phyloP scores from a whole-genome alignment of 306 rosid genomes.

The Oxytropis ochrocephala region DNA sequence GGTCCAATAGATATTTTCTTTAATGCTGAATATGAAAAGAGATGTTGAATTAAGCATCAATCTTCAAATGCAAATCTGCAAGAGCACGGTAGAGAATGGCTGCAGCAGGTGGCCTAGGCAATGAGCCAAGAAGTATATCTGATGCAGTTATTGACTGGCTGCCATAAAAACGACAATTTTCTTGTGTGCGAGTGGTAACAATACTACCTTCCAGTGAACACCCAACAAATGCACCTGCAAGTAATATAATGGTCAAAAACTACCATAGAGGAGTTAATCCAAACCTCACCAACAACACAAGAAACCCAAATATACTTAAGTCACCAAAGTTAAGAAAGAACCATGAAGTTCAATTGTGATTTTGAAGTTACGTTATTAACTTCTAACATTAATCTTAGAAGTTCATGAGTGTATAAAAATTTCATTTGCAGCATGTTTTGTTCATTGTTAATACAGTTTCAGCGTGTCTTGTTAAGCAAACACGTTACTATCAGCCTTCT shows the following conservation, averaged over 20 bases:
- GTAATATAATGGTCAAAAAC: constrained; percentile 1
- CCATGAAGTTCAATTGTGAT: too few relatives aligned
- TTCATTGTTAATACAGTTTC: too few relatives aligned
- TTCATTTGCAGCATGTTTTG: too few relatives aligned
- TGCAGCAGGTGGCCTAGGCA: constrained; percentile 96
- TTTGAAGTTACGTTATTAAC: too few relatives aligned
- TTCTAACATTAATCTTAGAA: too few relatives aligned
- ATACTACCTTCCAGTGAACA: constrained; percentile 90
- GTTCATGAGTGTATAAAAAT: too few relatives aligned
- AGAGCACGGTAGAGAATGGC: constrained; percentile 73
- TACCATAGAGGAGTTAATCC: not conserved
- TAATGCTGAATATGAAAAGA: not conserved
- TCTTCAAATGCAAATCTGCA: constrained; percentile 58
- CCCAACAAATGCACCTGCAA: constrained; percentile 93
- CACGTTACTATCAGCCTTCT: too few relatives aligned
- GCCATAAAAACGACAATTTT: constrained; percentile 78
- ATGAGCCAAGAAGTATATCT: constrained; percentile 72
- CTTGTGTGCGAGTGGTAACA: constrained; percentile 56
- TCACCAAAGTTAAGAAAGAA: too few relatives aligned
- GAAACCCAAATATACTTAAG: too few relatives aligned
- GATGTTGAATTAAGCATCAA: constrained; percentile 30
- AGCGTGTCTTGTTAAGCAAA: too few relatives aligned
- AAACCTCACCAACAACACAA: not conserved
- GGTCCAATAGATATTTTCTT: constrained; percentile 3
- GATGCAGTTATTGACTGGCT: constrained; percentile 66